phyloP scores from a whole-genome alignment of 768 basidiomycete genomes.

The Lactarius hatsudake region DNA sequence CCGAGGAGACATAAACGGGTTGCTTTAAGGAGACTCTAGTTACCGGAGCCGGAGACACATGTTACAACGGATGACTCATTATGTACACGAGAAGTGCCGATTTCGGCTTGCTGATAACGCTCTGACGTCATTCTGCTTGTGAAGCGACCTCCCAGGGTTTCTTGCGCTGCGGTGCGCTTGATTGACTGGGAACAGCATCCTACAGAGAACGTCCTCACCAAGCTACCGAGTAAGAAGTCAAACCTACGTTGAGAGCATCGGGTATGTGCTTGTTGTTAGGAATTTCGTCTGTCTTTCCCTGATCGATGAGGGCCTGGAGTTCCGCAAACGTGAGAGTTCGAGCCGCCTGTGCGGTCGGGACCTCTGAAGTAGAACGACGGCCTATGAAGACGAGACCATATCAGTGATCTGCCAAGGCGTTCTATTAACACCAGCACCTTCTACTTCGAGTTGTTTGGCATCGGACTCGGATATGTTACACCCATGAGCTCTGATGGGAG shows the following conservation, averaged over 20 bases:
- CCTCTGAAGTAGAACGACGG: conserved; percentile 4
- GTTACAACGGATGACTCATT: neutral
- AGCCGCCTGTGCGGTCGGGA: conserved; percentile 10
- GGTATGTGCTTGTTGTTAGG: conserved; percentile 77
- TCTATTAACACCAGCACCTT: conserved; percentile 5
- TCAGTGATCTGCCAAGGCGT: neutral
- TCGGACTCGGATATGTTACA: conserved; percentile 14
- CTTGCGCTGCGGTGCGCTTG: conserved; percentile 47
- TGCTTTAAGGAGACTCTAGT: no score
- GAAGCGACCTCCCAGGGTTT: conserved; percentile 66
- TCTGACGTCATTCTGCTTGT: conserved; percentile 4
- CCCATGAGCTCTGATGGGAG: conserved; percentile 12
- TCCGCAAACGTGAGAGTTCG: conserved; percentile 61
- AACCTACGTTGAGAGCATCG: conserved; percentile 58
- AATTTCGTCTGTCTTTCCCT: conserved; percentile 68
- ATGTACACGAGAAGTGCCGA: neutral
- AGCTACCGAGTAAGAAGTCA: neutral
- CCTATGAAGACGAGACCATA: neutral
- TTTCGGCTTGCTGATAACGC: neutral
- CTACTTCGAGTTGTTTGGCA: conserved; percentile 12
- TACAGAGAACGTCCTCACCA: conserved; percentile 31
- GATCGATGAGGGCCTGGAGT: conserved; percentile 65
- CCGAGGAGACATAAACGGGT: neutral
- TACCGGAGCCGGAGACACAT: neutral
- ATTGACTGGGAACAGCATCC: conserved; percentile 57